Percentiles rank a stretch among this genome's conserved stretches.
phyloP scores from a whole-genome alignment of 805 yeast species.

The Lachancea meyersii region DNA sequence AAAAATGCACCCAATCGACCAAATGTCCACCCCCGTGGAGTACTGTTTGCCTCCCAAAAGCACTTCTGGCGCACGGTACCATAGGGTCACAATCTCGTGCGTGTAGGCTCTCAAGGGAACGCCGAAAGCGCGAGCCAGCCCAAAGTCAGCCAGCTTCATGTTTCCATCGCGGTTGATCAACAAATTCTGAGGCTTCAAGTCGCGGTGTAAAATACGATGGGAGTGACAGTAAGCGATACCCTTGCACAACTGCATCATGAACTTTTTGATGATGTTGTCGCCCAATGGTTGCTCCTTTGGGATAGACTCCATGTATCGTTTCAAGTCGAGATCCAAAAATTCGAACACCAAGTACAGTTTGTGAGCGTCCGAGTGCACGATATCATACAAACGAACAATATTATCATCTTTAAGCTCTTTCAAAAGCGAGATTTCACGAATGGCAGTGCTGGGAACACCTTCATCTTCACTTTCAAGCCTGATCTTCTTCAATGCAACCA shows the following conservation, averaged over 20 bases:
- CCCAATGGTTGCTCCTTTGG: constrained; percentile 87
- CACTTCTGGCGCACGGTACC: constrained; percentile 98
- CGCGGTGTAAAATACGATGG: constrained; percentile 62
- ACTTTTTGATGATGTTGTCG: constrained; percentile 74
- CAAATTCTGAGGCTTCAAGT: constrained; percentile 90
- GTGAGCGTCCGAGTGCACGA: constrained; percentile 87
- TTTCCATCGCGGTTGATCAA: constrained; percentile 86
- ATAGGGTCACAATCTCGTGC: constrained; percentile 93
- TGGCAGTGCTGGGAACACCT: constrained; percentile 98
- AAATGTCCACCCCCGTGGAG: constrained; percentile 93
- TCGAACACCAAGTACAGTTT: constrained; percentile 91
- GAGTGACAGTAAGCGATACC: constrained; percentile 72
- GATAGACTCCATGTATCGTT: constrained; percentile 86
- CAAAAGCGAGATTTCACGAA: constrained; percentile 90
- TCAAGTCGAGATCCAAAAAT: constrained; percentile 86
- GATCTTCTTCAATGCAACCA: constrained; percentile 93
- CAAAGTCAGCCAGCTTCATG: constrained; percentile 92
- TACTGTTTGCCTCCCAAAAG: constrained; percentile 90
- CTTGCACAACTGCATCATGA: constrained; percentile 87
- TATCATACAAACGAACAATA: constrained; percentile 88
- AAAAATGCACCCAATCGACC: constrained; percentile 98
- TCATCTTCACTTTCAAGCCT: constrained; percentile 86
- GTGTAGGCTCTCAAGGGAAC: constrained; percentile 96
- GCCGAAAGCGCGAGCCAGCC: constrained; percentile 95
- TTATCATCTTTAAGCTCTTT: constrained; percentile 91